Percentiles rank a stretch among this genome's conserved stretches.
Conservation (phyloP, 148 eudicot species). For the Rheum nobile region DNA sequence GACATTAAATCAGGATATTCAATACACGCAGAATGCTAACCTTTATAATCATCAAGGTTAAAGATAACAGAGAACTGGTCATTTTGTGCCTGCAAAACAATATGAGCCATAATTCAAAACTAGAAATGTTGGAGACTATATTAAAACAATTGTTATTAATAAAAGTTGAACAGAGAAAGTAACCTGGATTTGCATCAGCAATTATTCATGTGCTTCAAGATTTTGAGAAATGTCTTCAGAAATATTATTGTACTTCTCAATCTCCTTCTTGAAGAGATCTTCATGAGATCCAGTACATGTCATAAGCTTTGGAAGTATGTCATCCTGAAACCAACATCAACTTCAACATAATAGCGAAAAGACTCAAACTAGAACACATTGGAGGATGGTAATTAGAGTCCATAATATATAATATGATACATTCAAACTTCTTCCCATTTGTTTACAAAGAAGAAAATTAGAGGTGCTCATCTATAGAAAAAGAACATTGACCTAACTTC, state of each 20-base stretch:
- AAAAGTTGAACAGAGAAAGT: conserved; percentile 5
- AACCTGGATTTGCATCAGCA: conserved; percentile 82
- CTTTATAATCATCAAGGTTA: conserved; percentile 89
- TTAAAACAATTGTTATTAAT: not conserved
- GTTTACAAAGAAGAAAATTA: not conserved
- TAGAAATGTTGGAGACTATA: not conserved
- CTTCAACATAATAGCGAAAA: not conserved
- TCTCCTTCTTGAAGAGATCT: conserved; percentile 91
- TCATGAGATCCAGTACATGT: conserved; percentile 82
- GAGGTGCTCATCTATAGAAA: not conserved
- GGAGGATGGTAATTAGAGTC: not conserved
- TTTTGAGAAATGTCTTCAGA: conserved; percentile 72
- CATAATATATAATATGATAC: too few species aligned
- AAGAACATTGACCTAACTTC: too few species aligned
- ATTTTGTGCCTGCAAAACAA: conserved; percentile 71
- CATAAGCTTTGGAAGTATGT: conserved; percentile 94
- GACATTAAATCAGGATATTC: not conserved
- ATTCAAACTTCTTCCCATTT: too few species aligned
- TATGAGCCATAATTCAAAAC: not conserved
- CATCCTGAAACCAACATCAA: conserved; percentile 50
- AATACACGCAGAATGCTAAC: conserved; percentile 21
- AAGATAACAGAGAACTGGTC: conserved; percentile 65
- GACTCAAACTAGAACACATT: not conserved
- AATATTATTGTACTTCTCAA: conserved; percentile 67
- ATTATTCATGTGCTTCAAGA: conserved; percentile 71